Evolutionary conservation across 768 basidiomycete genomes (phyloP).

Genomic region (Trametes meyenii): DNA sequence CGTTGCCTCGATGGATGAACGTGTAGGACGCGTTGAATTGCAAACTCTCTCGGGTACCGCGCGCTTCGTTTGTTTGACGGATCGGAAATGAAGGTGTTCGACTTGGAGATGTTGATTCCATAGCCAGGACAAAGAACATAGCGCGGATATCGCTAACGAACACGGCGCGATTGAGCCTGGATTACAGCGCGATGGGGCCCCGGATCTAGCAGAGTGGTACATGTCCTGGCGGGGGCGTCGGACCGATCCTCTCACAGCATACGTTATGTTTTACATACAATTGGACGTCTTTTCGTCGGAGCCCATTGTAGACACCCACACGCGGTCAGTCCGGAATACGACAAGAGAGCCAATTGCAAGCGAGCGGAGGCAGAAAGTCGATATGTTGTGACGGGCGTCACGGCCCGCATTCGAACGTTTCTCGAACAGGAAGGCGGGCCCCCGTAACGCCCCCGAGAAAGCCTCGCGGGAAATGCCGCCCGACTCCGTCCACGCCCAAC

Average conservation of each 20-base stretch:
- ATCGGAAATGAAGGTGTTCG: not conserved
- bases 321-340: not conserved
- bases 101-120: not conserved
- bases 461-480: conserved; percentile 4
- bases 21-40: not conserved
- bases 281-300: no score
- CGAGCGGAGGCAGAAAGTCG: not conserved
- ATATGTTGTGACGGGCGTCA: conserved; percentile 15
- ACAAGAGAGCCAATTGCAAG: conserved; percentile 1
- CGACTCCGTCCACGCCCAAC: conserved; percentile 1
- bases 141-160: not conserved
- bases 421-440: conserved; percentile 2
- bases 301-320: no score
- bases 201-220: no score
- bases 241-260: no score
- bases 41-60: not conserved
- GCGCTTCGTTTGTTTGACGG: not conserved
- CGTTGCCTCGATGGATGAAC: not conserved
- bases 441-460: not conserved
- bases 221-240: no score
- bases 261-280: no score
- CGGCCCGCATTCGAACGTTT: not conserved
- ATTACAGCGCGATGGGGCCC: no score
- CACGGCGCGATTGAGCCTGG: not conserved
- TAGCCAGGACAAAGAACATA: not conserved